Base-by-base conservation (phyloP, 2,329 filamentous ascomycete species). In the Escovopsis sp. region DNA sequence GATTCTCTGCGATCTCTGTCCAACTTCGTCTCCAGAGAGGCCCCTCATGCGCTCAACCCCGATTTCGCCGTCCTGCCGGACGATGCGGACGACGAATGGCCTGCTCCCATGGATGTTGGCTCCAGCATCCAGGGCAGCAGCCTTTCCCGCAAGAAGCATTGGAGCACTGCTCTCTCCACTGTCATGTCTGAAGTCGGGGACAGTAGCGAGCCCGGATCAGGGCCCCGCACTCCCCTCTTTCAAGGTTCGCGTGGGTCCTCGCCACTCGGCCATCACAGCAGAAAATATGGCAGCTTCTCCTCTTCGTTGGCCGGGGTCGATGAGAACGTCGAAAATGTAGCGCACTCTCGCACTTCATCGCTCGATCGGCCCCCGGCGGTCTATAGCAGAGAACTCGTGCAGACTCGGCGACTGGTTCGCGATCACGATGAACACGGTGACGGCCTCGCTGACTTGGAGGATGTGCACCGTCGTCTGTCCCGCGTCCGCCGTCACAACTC, bases 361-460 rank as follows among this genome's bases (percentile, higher is more conserved):
- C 45, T 72, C 8, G 69, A 74, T 18, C 57, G 59, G 6, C 71
- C 69, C 0, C 54, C 58, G 27, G 56, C 66, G 3, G 57, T 57
- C 9, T 63, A 63, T 43, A 40, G 53, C 41, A 53, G 58, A 39
- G 53, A 55, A 37, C 40, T 49, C 30, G 43, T 47, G 19, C 43
- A 58, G 43, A 57, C 57, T 18, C 43, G 51, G 7, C 64, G 62
- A 30, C 57, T 66, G 21, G 58, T 78, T 28, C 63, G 65, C 15
- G 65, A 78, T 41, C 64, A 70, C 39, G 74, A 79, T 42, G 75
- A 79, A 48, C 61, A 78, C 43, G 72, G 73, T 4, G 75, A 79
- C 46, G 72, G 72, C 2, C 58, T 79, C 17, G 68, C 70, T 5
- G 73, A 78, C 39, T 57, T 79, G 33, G 62, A 71, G 26, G 56